Evolutionary conservation across 2,329 filamentous ascomycete species (phyloP).

Genomic region (Pyrenophora seminiperda): DNA sequence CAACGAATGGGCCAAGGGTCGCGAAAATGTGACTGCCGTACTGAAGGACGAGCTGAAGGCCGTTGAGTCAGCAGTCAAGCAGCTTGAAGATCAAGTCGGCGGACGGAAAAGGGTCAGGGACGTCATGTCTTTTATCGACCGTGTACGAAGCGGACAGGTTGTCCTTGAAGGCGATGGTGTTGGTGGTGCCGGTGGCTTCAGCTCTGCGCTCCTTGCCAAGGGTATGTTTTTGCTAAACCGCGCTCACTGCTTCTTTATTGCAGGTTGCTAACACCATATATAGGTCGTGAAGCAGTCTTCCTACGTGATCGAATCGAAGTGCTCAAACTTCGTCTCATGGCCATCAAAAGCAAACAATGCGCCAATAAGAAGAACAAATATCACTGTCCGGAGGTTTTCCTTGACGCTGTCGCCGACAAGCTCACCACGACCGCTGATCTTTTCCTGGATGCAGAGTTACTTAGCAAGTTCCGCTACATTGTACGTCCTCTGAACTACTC

Average conservation of each 20-base stretch:
- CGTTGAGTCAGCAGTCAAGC: constrained; percentile 77
- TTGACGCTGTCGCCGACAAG: constrained; percentile 96
- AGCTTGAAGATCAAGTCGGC: constrained; percentile 77
- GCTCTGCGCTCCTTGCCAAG: constrained; percentile 78
- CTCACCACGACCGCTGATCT: constrained; percentile 92
- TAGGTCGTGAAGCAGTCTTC: constrained; percentile 91
- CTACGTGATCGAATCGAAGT: constrained; percentile 89
- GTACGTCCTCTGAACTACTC: constrained; percentile 26
- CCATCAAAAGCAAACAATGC: constrained; percentile 91
- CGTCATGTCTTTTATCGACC: constrained; percentile 89
- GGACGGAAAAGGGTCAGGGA: constrained; percentile 85
- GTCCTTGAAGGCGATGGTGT: constrained; percentile 80
- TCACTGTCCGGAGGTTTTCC: constrained; percentile 93
- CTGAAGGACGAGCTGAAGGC: constrained; percentile 87
- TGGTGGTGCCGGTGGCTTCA: constrained; percentile 92
- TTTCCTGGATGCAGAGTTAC: constrained; percentile 94
- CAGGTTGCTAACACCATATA: constrained; percentile 11
- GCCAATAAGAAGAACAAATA: constrained; percentile 86
- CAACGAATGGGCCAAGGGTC: constrained; percentile 81
- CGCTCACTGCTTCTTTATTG: neutral
- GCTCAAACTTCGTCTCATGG: constrained; percentile 85
- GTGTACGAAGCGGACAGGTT: constrained; percentile 83
- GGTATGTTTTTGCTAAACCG: constrained; percentile 59
- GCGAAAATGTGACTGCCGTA: constrained; percentile 79
- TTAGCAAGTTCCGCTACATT: constrained; percentile 97